Base-by-base conservation (phyloP, 1,284 basidiomycete species). In the Macrocystidia cucumis region DNA sequence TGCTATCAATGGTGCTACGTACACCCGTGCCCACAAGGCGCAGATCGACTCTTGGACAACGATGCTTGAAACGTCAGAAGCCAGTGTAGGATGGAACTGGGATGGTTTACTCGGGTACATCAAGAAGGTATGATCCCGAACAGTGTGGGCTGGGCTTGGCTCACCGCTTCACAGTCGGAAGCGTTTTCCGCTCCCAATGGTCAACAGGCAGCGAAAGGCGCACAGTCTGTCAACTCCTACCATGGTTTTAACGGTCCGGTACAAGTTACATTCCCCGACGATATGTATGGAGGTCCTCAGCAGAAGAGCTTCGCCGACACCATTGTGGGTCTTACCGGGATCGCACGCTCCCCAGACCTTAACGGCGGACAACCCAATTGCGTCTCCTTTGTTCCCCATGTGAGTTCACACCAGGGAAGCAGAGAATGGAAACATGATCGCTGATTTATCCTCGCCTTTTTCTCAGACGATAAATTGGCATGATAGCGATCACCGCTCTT, bases 1-100 rank as follows among this genome's bases (percentile, higher is more conserved):
- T 22, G 72, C 72, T 1, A 74, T 80, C 51, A 80, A 80, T 46
- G 75, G 75, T 19, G 72, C 58, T 7, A 56, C 63, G 6, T 78
- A 73, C 57, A 77, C 74, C 9, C 65, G 77, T 6, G 78, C 70
- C 1, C 48, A 67, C 17, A 60, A 60, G 14, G 69, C 64, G 0
- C 77, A 81, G 50, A 78, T 78, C 44, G 74, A 82, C 45, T 61
- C 71, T 0, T 68, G 71, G 61, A 63, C 63, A 0, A 50, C 51
- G 1, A 55, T 80, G n/a, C 60, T 78, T 1, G 69, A 70, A 38
- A 50, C 62, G 4, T 56, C 59, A 3, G 72, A 74, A 40, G 57
- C 62, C 1, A 52, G 46, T 29, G 59, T 67, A 5, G 69, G 69
- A 5, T 81, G 77, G 75, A 69, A 69, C 41, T 81, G 74, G 75